These are phyloP conservation scores for Acer saccharum DNA, from an alignment of 345 rosid genomes.

Conservation along the genomic window DNA sequence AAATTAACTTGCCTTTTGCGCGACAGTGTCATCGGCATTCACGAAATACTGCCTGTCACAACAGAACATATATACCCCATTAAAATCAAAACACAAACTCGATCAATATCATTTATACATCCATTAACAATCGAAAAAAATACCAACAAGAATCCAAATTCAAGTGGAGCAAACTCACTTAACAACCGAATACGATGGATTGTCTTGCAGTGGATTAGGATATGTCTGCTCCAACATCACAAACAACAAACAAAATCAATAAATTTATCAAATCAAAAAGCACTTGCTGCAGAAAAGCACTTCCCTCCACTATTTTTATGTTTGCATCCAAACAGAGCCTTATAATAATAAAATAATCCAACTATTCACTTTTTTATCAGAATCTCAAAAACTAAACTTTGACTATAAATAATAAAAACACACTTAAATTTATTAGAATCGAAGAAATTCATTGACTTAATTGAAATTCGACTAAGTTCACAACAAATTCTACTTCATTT, in stretches of 20 bases:
- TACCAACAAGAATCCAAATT: background rate
- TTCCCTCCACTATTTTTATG: too few species aligned
- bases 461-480: too few species aligned
- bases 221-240: constrained; percentile 12
- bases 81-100: background rate
- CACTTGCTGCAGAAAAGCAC: too few species aligned
- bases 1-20: constrained; percentile 56
- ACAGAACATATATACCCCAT: constrained; percentile 10
- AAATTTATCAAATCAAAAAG: background rate
- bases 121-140: background rate
- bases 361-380: background rate
- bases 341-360: background rate
- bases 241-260: background rate
- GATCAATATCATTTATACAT: background rate
- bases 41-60: constrained; percentile 84
- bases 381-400: background rate
- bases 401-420: background rate
- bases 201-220: constrained; percentile 78
- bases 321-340: constrained; percentile 9
- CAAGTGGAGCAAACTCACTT: constrained; percentile 50
- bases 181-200: constrained; percentile 87
- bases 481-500: background rate
- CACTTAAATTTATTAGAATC: too few species aligned
- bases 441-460: too few species aligned
- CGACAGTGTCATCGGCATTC: constrained; percentile 69